Evolutionary conservation across 441 rosid species (phyloP), one percentile per base, ranked within the genome.

Genomic region (Erodium texanum): DNA sequence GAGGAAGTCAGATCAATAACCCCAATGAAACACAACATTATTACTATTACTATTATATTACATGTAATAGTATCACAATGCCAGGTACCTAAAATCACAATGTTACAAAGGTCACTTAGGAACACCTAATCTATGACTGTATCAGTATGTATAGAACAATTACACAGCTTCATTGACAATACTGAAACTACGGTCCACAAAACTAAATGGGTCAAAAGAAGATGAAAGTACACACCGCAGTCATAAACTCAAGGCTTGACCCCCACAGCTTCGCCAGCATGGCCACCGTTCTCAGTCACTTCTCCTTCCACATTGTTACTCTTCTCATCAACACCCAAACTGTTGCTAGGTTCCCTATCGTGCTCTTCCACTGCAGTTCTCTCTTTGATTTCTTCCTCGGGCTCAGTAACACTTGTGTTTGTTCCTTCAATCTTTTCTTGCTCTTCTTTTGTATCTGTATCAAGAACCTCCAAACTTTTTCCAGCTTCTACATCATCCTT

Each of bases 221-320:
- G 29, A 27, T 27, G 29, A 27, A 27, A n/a, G n/a, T n/a, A n/a
- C n/a, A n/a, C n/a, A n/a, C n/a, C n/a, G n/a, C n/a, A n/a, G n/a
- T 19, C 66, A 69, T 54, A 24, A 64, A 66, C 74, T 81, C 73
- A 76, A 72, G 78, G 79, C 73, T 70, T 76, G 68, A 71, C 66
- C 70, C 70, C 65, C 15, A 38, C 78, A 11, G 68, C 75, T 23
- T 74, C 73, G 16, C 41, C 54, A 15, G 79, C 81, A 50, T 58
- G 58, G 54, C 67, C 75, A 24, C 83, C 81, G 73, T 83, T 84
- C 76, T 75, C 76, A 43, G 69, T 64, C 38, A 32, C 74, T 70
- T 75, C 79, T 52, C 74, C 84, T 58, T 77, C 82, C 5, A 70
- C 74, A 64, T 75, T 75, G 36, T 72, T n/a, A n/a, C n/a, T n/a